phyloP scores from a whole-genome alignment of 2,329 filamentous ascomycete species.

The Epichloe aotearoae region DNA sequence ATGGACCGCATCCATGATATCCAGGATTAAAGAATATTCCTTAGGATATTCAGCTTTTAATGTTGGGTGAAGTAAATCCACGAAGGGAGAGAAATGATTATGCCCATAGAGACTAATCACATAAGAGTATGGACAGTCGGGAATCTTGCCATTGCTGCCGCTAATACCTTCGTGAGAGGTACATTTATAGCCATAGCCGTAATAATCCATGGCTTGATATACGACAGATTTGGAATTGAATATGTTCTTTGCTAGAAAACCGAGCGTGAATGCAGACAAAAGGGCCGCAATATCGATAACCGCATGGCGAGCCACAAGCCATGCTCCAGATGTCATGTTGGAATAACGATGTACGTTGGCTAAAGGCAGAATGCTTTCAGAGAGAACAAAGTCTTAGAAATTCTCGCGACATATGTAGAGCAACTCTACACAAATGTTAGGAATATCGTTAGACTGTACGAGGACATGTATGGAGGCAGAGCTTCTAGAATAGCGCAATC shows the following conservation, averaged over 20 bases:
- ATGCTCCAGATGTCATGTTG: background rate
- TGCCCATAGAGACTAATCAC: conserved; percentile 7
- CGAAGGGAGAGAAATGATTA: conserved; percentile 7
- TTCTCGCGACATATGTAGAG: background rate
- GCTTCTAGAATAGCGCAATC: background rate
- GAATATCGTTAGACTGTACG: background rate
- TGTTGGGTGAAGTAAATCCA: conserved; percentile 3
- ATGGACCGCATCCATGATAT: conserved; percentile 10
- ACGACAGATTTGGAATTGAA: background rate
- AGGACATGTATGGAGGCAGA: background rate
- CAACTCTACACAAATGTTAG: background rate
- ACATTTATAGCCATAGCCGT: background rate
- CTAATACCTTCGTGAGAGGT: background rate
- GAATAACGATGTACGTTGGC: background rate
- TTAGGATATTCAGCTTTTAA: conserved; percentile 2
- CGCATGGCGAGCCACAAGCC: background rate
- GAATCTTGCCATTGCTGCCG: background rate
- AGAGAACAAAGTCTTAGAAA: background rate
- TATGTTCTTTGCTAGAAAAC: background rate
- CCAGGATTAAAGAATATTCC: conserved; percentile 6
- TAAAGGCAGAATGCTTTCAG: background rate
- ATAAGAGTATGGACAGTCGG: conserved; percentile 8
- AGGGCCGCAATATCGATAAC: background rate
- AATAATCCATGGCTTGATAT: background rate
- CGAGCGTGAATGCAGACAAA: background rate